A percentile compares a stretch with the other conserved stretches of the same genome.
These are phyloP conservation scores for Trypanosoma scelopori DNA, from an alignment of 208 protist species.

Conservation along the genomic window DNA sequence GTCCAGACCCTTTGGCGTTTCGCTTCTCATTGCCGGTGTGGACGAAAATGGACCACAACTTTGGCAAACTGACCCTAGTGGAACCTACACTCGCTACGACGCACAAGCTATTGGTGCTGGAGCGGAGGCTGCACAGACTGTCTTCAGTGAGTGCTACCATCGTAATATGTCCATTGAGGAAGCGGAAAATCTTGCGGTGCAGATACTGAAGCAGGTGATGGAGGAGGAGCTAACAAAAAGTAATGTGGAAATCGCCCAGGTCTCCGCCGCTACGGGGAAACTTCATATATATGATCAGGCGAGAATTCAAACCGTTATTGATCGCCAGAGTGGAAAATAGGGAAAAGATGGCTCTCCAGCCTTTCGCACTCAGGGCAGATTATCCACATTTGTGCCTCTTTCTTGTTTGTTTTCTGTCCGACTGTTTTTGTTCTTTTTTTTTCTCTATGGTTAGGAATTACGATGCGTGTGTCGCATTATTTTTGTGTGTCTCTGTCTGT, in stretches of 20 bases:
- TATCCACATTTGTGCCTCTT: no score
- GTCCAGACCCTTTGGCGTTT: conserved; percentile 98
- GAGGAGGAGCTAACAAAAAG: conserved; percentile 97
- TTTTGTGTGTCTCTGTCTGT: conserved; percentile 8
- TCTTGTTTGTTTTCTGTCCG: conserved; percentile 14
- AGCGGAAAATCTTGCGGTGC: conserved; percentile 94
- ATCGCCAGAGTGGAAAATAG: conserved; percentile 44
- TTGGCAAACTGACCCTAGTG: conserved; percentile 98
- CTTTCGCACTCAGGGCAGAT: no score
- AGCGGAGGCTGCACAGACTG: conserved; percentile 97
- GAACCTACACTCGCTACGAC: conserved; percentile 96
- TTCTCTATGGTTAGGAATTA: conserved; percentile 18
- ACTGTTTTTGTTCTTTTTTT: conserved; percentile 7
- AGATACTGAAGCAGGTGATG: conserved; percentile 99
- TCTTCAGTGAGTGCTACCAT: conserved; percentile 97
- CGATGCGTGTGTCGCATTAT: neutral
- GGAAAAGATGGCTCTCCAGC: neutral
- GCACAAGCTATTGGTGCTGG: conserved; percentile 99
- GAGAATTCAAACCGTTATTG: conserved; percentile 91
- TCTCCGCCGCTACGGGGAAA: conserved; percentile 75
- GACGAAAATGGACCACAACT: conserved; percentile 97
- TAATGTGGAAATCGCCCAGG: conserved; percentile 97
- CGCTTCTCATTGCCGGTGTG: conserved; percentile 98
- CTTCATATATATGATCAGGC: conserved; percentile 91
- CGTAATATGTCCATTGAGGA: conserved; percentile 96